Base-by-base conservation (phyloP, 2,329 filamentous ascomycete species). In the Dothideomycetes sp. region DNA sequence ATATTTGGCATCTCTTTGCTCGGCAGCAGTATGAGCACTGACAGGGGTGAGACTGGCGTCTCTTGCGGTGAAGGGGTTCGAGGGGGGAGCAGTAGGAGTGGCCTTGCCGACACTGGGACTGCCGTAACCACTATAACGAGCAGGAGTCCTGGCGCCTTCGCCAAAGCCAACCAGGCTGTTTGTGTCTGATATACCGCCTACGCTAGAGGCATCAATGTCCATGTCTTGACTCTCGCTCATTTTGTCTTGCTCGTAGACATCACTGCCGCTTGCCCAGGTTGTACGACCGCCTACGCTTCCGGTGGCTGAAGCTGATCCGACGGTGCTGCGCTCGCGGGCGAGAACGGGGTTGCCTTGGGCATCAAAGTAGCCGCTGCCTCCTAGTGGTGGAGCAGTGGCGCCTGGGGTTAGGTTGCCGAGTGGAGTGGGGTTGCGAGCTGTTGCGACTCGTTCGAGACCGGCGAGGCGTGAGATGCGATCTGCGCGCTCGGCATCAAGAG, bases 381-480 rank as follows among this genome's bases (percentile, higher is more conserved):
- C 38, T 44, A 49, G 19, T 52, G 45, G 61, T 2, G 72, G 72
- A 2, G 70, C 49, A 19, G 45, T 45, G 16, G 47, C 45, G 36
- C 74, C 61, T 66, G 75, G 40, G 58, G 69, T 45, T 58, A 67
- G 58, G 31, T 69, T 60, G 46, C 46, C 55, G 47, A 48, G 52
- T 51, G 51, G 49, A 45, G 59, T 47, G 9, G 59, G 53, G 45
- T 61, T 62, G 45, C 84, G 79, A 32, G 81, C 72, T n/a, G 85
- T 84, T 12, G 83, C 80, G 42, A 95, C 80, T 41, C 84, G 79
- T 59, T 94, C 87, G 29, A 95, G 75, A n/a, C 89, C 89, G 10
- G 88, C 84, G 16, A 95, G 78, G 37, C 89, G 87, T 32, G 87
- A 94, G 61, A 96, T 95, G 54, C 89, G 87, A 62, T 95, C 88